A percentile compares a stretch with the other conserved stretches of the same genome.
phyloP scores from a whole-genome alignment of 2,329 filamentous ascomycete genomes.

The Dactylonectria macrodidyma region DNA sequence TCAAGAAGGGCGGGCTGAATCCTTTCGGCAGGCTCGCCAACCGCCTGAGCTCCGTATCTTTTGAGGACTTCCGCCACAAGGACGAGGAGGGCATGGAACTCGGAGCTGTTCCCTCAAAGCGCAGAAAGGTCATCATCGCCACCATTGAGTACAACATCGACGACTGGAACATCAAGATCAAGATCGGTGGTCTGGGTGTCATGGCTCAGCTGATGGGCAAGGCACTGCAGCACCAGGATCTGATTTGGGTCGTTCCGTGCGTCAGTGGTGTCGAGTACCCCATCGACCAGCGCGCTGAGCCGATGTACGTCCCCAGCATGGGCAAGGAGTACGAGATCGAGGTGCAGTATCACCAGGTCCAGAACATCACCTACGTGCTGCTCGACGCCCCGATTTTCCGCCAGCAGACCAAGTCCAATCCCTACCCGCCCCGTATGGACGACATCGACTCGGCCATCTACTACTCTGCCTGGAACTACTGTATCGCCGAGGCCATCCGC shows the following conservation, averaged over 20 bases:
- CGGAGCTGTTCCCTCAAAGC: not conserved
- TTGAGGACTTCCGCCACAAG: too few relatives aligned
- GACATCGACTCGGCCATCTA: too few relatives aligned
- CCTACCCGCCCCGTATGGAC: too few relatives aligned
- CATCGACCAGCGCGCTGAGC: too few relatives aligned
- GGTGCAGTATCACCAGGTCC: not conserved
- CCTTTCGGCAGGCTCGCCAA: too few relatives aligned
- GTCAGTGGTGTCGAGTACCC: not conserved
- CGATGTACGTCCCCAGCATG: not conserved
- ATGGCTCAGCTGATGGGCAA: not conserved
- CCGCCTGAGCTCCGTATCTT: too few relatives aligned
- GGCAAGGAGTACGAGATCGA: not conserved
- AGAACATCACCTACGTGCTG: not conserved
- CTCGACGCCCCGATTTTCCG: not conserved
- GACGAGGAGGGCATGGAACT: too few relatives aligned
- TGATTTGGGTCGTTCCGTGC: not conserved
- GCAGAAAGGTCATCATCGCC: not conserved
- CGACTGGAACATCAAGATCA: conserved; percentile 1
- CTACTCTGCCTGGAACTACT: not conserved
- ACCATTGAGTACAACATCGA: conserved; percentile 2
- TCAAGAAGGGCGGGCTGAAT: too few relatives aligned
- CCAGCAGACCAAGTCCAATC: not conserved
- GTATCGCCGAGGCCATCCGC: not conserved
- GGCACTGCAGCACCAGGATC: not conserved
- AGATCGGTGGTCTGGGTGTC: not conserved